Conservation (phyloP, 164 flowering plant species). For the Umbellularia californica region DNA sequence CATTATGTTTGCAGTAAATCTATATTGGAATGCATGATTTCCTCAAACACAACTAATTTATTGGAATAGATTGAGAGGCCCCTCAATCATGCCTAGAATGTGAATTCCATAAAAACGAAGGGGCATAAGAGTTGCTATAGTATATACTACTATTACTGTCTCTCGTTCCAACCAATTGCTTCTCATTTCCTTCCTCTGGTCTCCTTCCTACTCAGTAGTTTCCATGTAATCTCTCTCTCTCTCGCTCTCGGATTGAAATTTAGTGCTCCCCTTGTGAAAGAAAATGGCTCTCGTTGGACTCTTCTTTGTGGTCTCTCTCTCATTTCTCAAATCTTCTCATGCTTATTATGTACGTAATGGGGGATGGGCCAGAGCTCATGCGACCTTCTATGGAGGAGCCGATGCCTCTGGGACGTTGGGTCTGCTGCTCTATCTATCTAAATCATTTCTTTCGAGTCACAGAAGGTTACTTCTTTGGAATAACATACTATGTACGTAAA, state of each 20-base stretch:
- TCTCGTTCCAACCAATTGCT: background rate
- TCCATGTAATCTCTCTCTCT: background rate
- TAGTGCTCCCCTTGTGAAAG: constrained; percentile 20
- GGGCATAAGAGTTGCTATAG: too few species aligned
- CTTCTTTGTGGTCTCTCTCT: constrained; percentile 40
- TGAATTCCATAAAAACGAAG: too few species aligned
- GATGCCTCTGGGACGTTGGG: constrained; percentile 57
- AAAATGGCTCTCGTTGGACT: constrained; percentile 38
- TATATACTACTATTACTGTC: constrained; percentile 7
- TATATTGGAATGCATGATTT: too few species aligned
- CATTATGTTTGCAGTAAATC: too few species aligned
- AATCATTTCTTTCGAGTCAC: background rate
- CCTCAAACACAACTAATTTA: too few species aligned
- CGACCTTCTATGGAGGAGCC: constrained; percentile 52
- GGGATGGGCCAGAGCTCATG: constrained; percentile 39
- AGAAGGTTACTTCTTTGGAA: background rate
- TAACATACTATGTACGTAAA: background rate
- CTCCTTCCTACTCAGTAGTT: constrained; percentile 5
- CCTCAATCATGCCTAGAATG: too few species aligned
- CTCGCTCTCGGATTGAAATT: background rate
- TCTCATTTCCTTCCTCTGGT: background rate
- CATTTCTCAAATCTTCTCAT: constrained; percentile 33
- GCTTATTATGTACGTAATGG: constrained; percentile 24
- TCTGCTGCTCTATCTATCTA: constrained; percentile 9
- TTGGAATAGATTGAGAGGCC: too few species aligned